Conservation (phyloP, 2,329 filamentous ascomycete species). For the Botrytis squamosa region DNA sequence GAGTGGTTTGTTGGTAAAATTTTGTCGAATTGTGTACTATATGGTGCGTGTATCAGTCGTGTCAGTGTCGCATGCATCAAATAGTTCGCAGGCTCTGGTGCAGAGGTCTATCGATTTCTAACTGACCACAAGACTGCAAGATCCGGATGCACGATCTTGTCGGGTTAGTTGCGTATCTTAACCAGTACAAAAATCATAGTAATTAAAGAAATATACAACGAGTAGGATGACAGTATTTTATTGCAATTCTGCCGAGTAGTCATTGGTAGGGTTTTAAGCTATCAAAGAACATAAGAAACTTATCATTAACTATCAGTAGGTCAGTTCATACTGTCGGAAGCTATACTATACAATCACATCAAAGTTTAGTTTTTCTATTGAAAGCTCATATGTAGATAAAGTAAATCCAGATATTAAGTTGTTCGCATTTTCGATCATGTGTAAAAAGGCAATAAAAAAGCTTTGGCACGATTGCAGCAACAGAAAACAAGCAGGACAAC, state of each 20-base stretch:
- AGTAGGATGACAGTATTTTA: no score
- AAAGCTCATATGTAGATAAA: rapidly evolving
- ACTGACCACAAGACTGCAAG: neutral
- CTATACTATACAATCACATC: neutral
- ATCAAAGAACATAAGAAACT: neutral
- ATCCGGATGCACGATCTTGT: no score
- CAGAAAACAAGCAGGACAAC: neutral
- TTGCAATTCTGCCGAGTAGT: no score
- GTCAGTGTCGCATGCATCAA: no score
- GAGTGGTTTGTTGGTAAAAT: rapidly evolving
- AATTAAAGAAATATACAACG: no score
- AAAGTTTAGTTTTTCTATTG: neutral
- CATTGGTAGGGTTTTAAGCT: neutral
- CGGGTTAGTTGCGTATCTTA: no score
- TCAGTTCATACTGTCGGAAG: neutral
- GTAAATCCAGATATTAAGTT: neutral
- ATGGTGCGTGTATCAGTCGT: rapidly evolving
- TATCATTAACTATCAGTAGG: no score
- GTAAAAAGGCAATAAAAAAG: neutral
- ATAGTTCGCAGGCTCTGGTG: no score
- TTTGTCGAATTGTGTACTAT: neutral
- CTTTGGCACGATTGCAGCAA: neutral
- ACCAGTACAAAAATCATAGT: no score
- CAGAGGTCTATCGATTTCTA: rapidly evolving
- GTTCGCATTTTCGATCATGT: neutral